Evolutionary conservation across 441 rosid species (phyloP).

Genomic region (Theobroma grandiflorum): DNA sequence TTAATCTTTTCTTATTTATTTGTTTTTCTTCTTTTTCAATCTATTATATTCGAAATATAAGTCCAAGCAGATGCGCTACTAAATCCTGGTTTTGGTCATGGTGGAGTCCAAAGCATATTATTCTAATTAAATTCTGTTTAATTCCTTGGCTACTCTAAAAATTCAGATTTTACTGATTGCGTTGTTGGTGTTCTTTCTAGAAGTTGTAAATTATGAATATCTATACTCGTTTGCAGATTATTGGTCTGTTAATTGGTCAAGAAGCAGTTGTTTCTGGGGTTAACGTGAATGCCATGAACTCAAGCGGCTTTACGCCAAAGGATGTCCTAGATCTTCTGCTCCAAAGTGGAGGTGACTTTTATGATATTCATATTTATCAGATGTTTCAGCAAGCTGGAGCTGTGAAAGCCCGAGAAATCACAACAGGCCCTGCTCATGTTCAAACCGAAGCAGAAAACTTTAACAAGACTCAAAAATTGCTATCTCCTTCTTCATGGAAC

Average conservation of each 20-base stretch:
- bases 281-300: conserved; percentile 2
- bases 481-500: conserved; percentile 27
- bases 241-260: conserved; percentile 4
- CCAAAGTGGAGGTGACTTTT: conserved; percentile 3
- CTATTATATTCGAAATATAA: background rate
- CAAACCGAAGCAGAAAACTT: background rate
- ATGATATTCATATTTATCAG: conserved; percentile 13
- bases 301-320: conserved; percentile 13
- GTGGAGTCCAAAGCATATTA: background rate
- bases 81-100: background rate
- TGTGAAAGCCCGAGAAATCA: conserved; percentile 12
- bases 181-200: background rate
- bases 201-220: background rate
- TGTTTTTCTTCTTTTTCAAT: background rate
- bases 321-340: conserved; percentile 17
- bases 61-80: background rate
- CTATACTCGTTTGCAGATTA: conserved; percentile 18
- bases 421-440: background rate
- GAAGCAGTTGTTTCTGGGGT: conserved; percentile 12
- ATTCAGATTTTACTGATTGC: background rate
- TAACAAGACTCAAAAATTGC: conserved; percentile 27
- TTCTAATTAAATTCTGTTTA: background rate
- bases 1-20: background rate
- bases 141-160: background rate
- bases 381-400: conserved; percentile 20